phyloP scores from a whole-genome alignment of 1,284 basidiomycete genomes.

The Ustilago loliicola region DNA sequence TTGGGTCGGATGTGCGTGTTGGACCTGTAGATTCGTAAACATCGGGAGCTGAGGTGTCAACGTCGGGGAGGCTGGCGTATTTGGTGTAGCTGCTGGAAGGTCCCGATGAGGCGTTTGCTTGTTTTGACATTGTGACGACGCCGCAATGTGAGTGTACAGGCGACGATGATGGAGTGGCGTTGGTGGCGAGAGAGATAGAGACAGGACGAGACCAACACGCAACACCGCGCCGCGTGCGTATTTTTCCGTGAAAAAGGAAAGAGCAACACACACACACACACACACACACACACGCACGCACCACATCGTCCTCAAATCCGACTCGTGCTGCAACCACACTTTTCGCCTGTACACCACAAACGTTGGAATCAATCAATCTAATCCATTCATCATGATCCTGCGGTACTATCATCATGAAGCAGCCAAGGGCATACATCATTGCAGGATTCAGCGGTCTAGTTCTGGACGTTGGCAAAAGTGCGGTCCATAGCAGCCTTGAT shows the following conservation, averaged over 20 bases:
- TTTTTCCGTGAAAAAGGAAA: neutral
- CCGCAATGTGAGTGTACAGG: neutral
- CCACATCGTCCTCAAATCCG: neutral
- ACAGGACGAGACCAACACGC: constrained; percentile 33
- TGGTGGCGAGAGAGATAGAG: constrained; percentile 7
- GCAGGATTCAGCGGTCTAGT: neutral
- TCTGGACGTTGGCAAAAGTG: constrained; percentile 51
- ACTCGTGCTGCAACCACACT: neutral
- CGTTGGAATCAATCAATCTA: neutral
- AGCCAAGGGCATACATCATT: neutral
- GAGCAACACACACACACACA: constrained; percentile 18
- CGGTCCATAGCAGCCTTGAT: constrained; percentile 63
- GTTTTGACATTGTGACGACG: constrained; percentile 17
- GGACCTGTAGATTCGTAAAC: constrained; percentile 39
- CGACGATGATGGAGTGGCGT: neutral
- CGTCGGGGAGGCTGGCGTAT: constrained; percentile 49
- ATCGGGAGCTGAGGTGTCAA: constrained; percentile 44
- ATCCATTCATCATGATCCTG: neutral
- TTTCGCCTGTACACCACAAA: neutral
- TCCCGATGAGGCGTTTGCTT: neutral
- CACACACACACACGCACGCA: constrained; percentile 1
- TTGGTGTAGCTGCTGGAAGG: constrained; percentile 28
- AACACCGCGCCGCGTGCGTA: constrained; percentile 1
- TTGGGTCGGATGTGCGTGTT: constrained; percentile 7
- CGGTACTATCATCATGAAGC: neutral